These are phyloP conservation scores for Vicia villosa DNA, from an alignment of 306 rosid genomes.

Conservation along the genomic window DNA sequence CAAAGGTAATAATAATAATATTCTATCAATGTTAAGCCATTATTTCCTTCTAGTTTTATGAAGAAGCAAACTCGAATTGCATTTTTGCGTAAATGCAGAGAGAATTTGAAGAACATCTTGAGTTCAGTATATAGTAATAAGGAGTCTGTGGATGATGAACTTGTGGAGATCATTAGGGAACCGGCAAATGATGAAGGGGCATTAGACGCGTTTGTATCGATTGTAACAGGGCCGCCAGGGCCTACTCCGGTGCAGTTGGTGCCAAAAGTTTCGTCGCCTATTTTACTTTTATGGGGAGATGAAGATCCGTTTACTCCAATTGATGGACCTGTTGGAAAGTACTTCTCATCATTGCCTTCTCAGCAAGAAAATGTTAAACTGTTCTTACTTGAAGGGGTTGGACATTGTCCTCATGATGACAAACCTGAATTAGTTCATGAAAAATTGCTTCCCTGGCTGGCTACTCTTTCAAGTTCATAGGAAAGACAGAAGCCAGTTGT, in stretches of 20 bases:
- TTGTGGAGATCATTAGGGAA: constrained; percentile 78
- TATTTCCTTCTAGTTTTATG: not conserved
- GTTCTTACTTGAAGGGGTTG: constrained; percentile 73
- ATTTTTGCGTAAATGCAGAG: constrained; percentile 54
- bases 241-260: constrained; percentile 77
- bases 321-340: constrained; percentile 94
- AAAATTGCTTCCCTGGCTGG: constrained; percentile 85
- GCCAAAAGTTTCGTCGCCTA: constrained; percentile 69
- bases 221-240: constrained; percentile 91
- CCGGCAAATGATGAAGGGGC: constrained; percentile 83
- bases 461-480: constrained; percentile 51
- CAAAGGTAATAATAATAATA: constrained; percentile 48
- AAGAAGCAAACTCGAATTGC: constrained; percentile 15
- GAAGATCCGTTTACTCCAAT: constrained; percentile 90
- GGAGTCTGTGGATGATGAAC: constrained; percentile 83
- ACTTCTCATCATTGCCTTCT: constrained; percentile 64
- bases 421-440: constrained; percentile 79
- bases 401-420: constrained; percentile 97
- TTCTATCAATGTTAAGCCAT: not conserved
- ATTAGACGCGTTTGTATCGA: constrained; percentile 81
- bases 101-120: constrained; percentile 65
- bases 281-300: constrained; percentile 85
- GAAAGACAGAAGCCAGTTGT: not conserved
- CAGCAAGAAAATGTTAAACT: constrained; percentile 59
- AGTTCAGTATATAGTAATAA: constrained; percentile 75